Base-by-base conservation (phyloP, 2,329 filamentous ascomycete genomes). In the Botryotinia calthae region DNA sequence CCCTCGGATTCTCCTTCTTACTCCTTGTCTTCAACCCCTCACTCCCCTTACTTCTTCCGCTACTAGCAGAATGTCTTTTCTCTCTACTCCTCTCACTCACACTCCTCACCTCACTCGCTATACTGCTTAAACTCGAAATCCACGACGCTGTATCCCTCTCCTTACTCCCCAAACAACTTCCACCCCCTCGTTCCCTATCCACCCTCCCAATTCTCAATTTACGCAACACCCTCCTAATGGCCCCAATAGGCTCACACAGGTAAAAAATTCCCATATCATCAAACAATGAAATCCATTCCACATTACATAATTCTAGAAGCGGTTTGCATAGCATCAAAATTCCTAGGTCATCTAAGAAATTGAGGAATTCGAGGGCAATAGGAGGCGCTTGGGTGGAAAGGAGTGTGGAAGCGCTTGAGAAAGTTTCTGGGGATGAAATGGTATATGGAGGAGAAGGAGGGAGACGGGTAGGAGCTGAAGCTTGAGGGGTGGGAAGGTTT, bases 331-430 rank as follows among this genome's bases (percentile, higher is more conserved):
- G 59, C 4, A 78, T 22, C 28, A 73, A 37, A 42, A 78, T 77
- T 9, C 78, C 77, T 28, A 79, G 54, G 63, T 79, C 78, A 67
- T 79, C 78, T 51, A 78, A 42, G 71, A 77, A 73, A 62, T 78
- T 74, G 51, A 77, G 69, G 20, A 75, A 71, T 66, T 70, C 31
- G 22, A 72, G n/a, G 7, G 72, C n/a, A 9, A 72, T 44, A 16
- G 51, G 42, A 31, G 63, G 42, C 20, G 67, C 28, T 42, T 67
- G 18, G 8, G 16, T 67, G 2, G 65, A 56, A 10, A 67, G 56
- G 18, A 67, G 48, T 28, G 65, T 67, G 34, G 65, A 67, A 12
- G 48, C 46, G 28, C 65, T 42, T 18, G 65, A 67, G 18, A 42
- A 28, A 7, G 48, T 46, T 31, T 22, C 69, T 6, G 69, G 31